Percentiles rank a stretch among this genome's conserved stretches.
Evolutionary conservation across 2,329 filamentous ascomycete genomes (phyloP).

Genomic region (Neurospora sp.): DNA sequence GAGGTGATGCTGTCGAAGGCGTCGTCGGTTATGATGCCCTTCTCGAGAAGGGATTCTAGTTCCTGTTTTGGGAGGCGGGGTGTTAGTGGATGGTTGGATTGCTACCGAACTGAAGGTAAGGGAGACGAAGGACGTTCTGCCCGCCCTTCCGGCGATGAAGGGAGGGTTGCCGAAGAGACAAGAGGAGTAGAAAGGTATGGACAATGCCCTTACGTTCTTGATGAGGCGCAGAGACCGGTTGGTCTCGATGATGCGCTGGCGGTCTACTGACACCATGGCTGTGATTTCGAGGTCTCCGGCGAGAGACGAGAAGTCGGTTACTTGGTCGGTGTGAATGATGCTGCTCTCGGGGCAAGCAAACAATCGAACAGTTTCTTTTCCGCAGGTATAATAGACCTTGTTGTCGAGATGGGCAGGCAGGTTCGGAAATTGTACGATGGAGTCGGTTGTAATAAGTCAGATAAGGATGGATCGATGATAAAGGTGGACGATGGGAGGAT

Average conservation of each 20-base stretch:
- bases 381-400: background rate
- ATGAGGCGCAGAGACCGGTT: slow-evolving; percentile 82
- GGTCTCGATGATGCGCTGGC: slow-evolving; percentile 54
- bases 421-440: background rate
- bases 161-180: background rate
- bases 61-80: slow-evolving; percentile 45
- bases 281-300: background rate
- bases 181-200: background rate
- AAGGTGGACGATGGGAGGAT: background rate
- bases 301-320: background rate
- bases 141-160: background rate
- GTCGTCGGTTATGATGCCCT: slow-evolving; percentile 64
- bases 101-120: background rate
- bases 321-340: background rate
- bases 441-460: background rate
- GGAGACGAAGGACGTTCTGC: background rate
- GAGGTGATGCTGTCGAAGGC: slow-evolving; percentile 66
- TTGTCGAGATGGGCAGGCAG: background rate
- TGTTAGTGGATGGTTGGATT: slow-evolving; percentile 9
- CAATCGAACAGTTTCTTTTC: background rate
- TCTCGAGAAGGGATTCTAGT: slow-evolving; percentile 79
- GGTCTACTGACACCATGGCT: slow-evolving; percentile 39
- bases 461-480: background rate
- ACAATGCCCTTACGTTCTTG: slow-evolving; percentile 53
- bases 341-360: background rate